Base-by-base conservation (phyloP, 1,284 basidiomycete genomes). In the Trichosporon sp. region DNA sequence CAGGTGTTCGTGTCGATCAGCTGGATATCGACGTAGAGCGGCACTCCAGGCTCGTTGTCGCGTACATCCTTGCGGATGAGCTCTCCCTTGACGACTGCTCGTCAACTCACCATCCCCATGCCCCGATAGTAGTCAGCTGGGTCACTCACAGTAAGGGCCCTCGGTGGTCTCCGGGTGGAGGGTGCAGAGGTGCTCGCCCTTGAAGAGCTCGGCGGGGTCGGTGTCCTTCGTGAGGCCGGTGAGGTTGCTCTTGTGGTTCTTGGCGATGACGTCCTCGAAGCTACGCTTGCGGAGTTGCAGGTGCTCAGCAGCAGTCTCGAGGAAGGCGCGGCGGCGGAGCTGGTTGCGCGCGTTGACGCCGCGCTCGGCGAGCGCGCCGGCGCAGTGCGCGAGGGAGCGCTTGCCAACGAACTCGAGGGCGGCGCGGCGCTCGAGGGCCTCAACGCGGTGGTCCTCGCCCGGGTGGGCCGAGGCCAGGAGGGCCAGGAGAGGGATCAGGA, bases 1-100 rank as follows among this genome's bases (percentile, higher is more conserved):
- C 90, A 92, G 1, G 89, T 91, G 73, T 89, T 86, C 8, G 90
- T 87, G 74, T 92, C 90, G 68, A 91, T 89, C 34, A 75, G 62
- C 58, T 73, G 74, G 35, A 73, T 67, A 44, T 70, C 58, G 56
- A 77, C 62, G 66, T 70, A 73, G 74, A 88, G 83, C 34, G 82
- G 78, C 7, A 88, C 77, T 65, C 87, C 87, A 18, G 85, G 76
- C 78, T 88, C 84, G 72, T 84, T 81, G 69, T 88, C 87, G 32
- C 84, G 85, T 75, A 88, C 83, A 80, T 88, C 85, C 65, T 81
- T 76, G 34, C 86, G 85, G 65, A 88, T 80, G 32, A 67, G 66
- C 62, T 75, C 74, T 63, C 74, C 74, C 2, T 68, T 62, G n/a
- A 75, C 74, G 62, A 66, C 70, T 71, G 31, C 23, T 3, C 13